Evolutionary conservation across 148 eudicot genomes (phyloP).

Genomic region (Vaccinium vitisidaea): DNA sequence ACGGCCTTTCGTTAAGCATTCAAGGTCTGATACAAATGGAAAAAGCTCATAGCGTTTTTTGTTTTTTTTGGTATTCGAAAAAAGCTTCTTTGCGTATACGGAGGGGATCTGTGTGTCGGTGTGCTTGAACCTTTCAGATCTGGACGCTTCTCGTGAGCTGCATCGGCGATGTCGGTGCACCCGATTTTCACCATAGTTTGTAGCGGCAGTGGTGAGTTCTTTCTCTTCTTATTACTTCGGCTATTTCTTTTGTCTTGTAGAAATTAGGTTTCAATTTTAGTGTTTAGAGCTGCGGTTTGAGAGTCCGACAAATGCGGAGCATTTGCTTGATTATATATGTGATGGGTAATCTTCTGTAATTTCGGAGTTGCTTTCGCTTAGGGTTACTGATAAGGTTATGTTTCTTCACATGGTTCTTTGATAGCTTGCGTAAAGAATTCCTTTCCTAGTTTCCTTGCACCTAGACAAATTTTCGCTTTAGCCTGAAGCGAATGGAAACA

Average conservation of each 20-base stretch:
- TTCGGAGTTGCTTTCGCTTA: background rate
- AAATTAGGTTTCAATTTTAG: conserved; percentile 3
- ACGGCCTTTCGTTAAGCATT: conserved; percentile 1
- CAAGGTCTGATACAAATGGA: background rate
- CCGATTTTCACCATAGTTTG: background rate
- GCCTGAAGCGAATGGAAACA: background rate
- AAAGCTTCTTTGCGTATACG: background rate
- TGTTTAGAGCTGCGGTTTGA: background rate
- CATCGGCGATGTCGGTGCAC: conserved; percentile 18
- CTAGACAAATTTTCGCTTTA: background rate
- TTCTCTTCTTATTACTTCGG: background rate
- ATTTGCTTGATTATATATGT: background rate
- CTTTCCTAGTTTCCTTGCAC: background rate
- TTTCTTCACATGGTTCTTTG: conserved; percentile 2
- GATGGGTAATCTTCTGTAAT: background rate
- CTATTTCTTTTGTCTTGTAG: background rate
- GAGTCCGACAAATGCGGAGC: conserved; percentile 11
- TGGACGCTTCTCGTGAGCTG: background rate
- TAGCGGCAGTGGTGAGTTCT: conserved; percentile 11
- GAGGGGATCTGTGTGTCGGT: conserved; percentile 18
- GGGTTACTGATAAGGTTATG: conserved; percentile 5
- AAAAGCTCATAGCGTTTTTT: background rate
- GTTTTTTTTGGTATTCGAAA: background rate
- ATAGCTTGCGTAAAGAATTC: background rate
- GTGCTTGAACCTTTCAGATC: conserved; percentile 13